phyloP scores from a whole-genome alignment of 2,329 filamentous ascomycete genomes.

The Xylaria sp. region DNA sequence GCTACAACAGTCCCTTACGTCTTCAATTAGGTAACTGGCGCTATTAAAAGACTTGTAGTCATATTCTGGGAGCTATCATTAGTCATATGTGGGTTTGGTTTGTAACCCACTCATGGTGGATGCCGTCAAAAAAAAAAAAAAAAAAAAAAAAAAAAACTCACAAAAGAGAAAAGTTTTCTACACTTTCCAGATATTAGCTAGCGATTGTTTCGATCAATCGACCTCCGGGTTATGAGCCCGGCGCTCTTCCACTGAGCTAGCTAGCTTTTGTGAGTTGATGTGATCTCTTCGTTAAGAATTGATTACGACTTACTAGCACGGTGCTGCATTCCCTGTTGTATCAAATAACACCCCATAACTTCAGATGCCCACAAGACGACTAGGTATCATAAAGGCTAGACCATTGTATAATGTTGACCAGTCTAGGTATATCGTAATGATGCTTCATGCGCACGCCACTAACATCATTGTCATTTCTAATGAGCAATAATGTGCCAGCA shows the following conservation, averaged over 20 bases:
- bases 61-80: neutral
- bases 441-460: neutral
- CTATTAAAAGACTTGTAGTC: neutral
- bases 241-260: slow-evolving; percentile 49
- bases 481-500: neutral
- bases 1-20: too few species aligned
- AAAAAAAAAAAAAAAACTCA: neutral
- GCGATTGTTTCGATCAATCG: slow-evolving; percentile 51
- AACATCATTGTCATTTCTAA: neutral
- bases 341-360: neutral
- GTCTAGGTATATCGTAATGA: neutral
- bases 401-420: neutral
- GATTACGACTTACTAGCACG: neutral
- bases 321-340: neutral
- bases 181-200: slow-evolving; percentile 33
- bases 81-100: neutral
- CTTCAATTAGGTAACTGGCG: neutral
- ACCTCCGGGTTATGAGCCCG: slow-evolving; percentile 52
- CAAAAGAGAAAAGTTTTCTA: neutral
- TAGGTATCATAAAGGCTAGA: neutral
- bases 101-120: neutral
- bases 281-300: neutral
- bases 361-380: neutral
- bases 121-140: neutral
- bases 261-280: slow-evolving; percentile 30